Percentiles rank a stretch among this genome's conserved stretches.
Conservation (phyloP, 2,329 filamentous ascomycete genomes). For the Chaetomiaceae sp. region DNA sequence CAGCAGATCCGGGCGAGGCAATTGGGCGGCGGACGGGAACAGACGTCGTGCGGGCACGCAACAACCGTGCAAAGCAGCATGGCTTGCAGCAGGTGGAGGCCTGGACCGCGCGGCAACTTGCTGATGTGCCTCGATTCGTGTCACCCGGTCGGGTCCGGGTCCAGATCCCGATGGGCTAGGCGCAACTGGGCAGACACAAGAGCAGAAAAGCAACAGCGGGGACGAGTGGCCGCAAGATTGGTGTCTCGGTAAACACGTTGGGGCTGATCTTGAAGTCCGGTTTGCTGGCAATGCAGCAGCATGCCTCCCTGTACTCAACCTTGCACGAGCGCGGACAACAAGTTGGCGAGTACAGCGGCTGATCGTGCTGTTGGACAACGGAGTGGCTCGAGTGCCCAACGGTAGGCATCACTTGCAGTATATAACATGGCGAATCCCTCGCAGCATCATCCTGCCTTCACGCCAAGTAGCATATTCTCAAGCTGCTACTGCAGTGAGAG, state of each 20-base stretch:
- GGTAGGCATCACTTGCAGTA: too few species aligned
- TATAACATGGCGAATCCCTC: too few species aligned
- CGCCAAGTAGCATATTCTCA: too few species aligned
- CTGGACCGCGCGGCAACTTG: conserved; percentile 6
- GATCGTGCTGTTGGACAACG: too few species aligned
- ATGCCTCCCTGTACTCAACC: too few species aligned
- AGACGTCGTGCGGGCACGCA: conserved; percentile 4
- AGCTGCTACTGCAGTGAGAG: too few species aligned
- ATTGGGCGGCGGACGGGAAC: conserved; percentile 8
- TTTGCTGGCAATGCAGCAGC: too few species aligned
- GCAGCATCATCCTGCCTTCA: too few species aligned
- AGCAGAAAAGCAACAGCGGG: neutral
- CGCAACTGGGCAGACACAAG: neutral
- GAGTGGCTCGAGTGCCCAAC: too few species aligned
- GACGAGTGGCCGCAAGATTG: neutral
- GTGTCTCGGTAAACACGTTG: neutral
- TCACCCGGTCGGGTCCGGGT: conserved; percentile 4
- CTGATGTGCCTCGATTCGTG: conserved; percentile 8
- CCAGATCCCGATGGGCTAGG: neutral
- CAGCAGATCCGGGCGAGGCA: neutral
- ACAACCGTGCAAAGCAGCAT: neutral
- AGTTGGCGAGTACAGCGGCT: too few species aligned
- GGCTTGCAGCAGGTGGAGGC: conserved; percentile 7
- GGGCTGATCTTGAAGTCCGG: too few species aligned
- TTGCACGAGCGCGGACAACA: too few species aligned